Evolutionary conservation across 75 land plant genomes (phyloP), one percentile per base, ranked within the genome.

Genomic region (Gnetum montanum): DNA sequence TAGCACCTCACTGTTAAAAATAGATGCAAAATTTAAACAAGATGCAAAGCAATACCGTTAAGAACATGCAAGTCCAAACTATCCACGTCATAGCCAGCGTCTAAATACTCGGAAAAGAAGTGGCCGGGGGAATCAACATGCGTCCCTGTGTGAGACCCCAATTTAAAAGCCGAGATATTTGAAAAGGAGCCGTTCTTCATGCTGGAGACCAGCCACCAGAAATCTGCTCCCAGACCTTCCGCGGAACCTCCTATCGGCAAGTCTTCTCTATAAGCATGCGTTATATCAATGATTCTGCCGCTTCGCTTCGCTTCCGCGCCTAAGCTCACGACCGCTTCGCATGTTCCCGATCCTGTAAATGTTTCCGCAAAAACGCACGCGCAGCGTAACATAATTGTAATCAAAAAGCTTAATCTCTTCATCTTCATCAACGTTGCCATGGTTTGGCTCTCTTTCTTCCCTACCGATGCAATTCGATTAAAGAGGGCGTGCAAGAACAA

Each of bases 61-160:
- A 88, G 78, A 13, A 85, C 71, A 13, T 60, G 58, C 22, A 88
- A 83, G 51, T 85, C 90, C 20, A 88, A 70, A 1, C 83, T 73
- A n/a, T 92, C 88, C 24, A 86, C 83, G 61, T 88, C 90, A 35
- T 69, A 72, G 18, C 99, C 99, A 25, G 74, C 80, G 27, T 90
- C 88, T 29, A 69, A 95, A 56, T 79, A 71, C 51, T 81, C 81
- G 58, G 81, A 75, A 35, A 76, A 72, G 36, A 83, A 58, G 34
- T 95, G 99, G 1, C 92, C 82, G 3, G 99, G 99, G 4, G 99
- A 83, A 59, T 95, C 99, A 18, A 95, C 99, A 44, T 95, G 99
- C 4, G 99, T 95, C 23, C 99, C 99, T 10, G 79, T 61, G 67
- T 95, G 99, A 18, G 59, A 48, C 15, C 60, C 61, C 46, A 90